Evolutionary conservation across 2,329 filamentous ascomycete genomes (phyloP).

Genomic region (Microascus cirrosus): DNA sequence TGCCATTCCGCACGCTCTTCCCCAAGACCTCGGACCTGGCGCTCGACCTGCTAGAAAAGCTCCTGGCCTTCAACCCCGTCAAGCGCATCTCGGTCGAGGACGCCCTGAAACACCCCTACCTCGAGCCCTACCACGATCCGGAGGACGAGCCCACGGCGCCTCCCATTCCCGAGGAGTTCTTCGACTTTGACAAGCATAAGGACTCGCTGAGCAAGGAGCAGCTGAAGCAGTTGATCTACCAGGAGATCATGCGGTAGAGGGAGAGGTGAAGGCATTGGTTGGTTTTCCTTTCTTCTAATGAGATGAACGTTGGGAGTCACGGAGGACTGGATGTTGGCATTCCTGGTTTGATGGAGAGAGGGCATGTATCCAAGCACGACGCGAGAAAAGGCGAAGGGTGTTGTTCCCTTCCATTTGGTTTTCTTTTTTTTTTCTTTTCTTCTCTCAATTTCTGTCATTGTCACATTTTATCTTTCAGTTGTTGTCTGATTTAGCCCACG

Average conservation of each 20-base stretch:
- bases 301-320: neutral
- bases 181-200: conserved; percentile 99
- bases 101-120: conserved; percentile 91
- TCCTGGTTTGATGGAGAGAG: neutral
- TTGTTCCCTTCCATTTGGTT: neutral
- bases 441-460: neutral
- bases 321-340: neutral
- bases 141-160: conserved; percentile 96
- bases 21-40: conserved; percentile 98
- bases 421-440: neutral
- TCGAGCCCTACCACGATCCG: conserved; percentile 97
- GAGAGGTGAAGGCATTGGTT: neutral
- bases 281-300: neutral
- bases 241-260: conserved; percentile 72
- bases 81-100: conserved; percentile 99
- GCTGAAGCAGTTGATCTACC: conserved; percentile 91
- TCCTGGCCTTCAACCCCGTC: conserved; percentile 94
- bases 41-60: conserved; percentile 85
- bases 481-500: neutral
- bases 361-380: neutral
- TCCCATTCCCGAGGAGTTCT: conserved; percentile 97
- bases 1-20: conserved; percentile 93
- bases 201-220: conserved; percentile 97
- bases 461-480: neutral
- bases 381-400: neutral